A percentile compares a stretch with the other conserved stretches of the same genome.
Conservation (phyloP, 2,329 filamentous ascomycete species). For the Zalaria sp. region DNA sequence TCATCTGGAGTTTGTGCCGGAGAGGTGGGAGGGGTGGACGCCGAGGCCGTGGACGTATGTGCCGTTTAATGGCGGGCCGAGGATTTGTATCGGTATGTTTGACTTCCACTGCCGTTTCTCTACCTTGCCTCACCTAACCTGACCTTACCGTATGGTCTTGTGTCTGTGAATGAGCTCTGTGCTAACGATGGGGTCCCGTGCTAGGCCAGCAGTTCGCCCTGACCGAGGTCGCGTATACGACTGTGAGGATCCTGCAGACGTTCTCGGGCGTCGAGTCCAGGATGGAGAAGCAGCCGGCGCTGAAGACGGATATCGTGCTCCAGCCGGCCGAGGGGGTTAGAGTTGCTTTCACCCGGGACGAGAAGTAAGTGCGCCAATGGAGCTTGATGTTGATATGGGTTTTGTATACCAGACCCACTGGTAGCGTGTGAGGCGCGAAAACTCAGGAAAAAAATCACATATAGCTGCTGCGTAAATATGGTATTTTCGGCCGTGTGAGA, state of each 20-base stretch:
- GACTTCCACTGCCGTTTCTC: background rate
- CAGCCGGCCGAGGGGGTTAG: constrained; percentile 27
- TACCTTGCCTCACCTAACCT: background rate
- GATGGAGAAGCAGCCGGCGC: constrained; percentile 21
- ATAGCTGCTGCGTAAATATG: too few relatives aligned
- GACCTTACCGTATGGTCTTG: background rate
- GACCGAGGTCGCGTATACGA: constrained; percentile 35
- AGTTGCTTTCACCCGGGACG: constrained; percentile 20
- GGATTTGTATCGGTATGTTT: constrained; percentile 28
- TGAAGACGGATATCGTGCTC: constrained; percentile 34
- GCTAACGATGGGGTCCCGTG: background rate
- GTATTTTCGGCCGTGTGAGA: too few relatives aligned
- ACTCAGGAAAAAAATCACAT: too few relatives aligned
- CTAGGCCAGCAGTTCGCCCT: constrained; percentile 36
- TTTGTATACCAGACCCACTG: too few relatives aligned
- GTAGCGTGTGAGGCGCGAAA: too few relatives aligned
- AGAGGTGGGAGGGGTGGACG: constrained; percentile 36
- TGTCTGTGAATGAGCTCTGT: background rate
- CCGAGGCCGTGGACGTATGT: constrained; percentile 32
- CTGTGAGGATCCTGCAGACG: constrained; percentile 30
- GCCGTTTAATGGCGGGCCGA: constrained; percentile 33
- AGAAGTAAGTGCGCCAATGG: constrained; percentile 1
- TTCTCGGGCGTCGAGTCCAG: constrained; percentile 27
- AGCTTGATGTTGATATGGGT: too few relatives aligned
- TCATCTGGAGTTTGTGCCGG: constrained; percentile 29